Percentiles rank a stretch among this genome's conserved stretches.
Conservation (phyloP, 257 asterid genomes). For the Striga asiatica region DNA sequence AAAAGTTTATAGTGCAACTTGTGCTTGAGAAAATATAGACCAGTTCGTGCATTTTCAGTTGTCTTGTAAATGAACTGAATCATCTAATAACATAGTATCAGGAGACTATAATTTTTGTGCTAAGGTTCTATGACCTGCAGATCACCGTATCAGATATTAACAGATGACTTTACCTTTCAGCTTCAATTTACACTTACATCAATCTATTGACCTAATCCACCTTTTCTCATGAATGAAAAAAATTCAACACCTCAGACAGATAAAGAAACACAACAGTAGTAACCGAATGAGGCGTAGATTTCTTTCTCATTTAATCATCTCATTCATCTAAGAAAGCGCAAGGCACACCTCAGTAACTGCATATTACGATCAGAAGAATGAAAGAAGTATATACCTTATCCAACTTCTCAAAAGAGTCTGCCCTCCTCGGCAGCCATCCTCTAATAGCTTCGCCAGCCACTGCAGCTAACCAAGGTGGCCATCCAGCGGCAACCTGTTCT, state of each 20-base stretch:
- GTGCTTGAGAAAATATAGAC: not conserved
- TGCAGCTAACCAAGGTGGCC: constrained; percentile 97
- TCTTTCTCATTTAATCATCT: no score
- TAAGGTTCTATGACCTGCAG: not conserved
- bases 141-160: constrained; percentile 1
- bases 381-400: constrained; percentile 62
- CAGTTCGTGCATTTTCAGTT: not conserved
- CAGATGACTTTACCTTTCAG: not conserved
- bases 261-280: no score
- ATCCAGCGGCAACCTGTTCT: constrained; percentile 88
- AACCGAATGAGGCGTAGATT: no score
- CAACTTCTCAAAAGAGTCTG: constrained; percentile 81
- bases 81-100: not conserved
- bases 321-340: no score
- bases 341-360: no score
- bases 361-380: not conserved
- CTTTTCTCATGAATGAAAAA: not conserved
- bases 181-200: not conserved
- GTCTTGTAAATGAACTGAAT: not conserved
- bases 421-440: constrained; percentile 93
- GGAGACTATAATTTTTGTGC: not conserved
- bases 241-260: not conserved
- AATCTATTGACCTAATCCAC: not conserved
- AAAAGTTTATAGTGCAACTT: not conserved
- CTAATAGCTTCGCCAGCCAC: constrained; percentile 92